Base-by-base conservation (phyloP, 2,329 filamentous ascomycete genomes). In the Hyphodiscus sp. region DNA sequence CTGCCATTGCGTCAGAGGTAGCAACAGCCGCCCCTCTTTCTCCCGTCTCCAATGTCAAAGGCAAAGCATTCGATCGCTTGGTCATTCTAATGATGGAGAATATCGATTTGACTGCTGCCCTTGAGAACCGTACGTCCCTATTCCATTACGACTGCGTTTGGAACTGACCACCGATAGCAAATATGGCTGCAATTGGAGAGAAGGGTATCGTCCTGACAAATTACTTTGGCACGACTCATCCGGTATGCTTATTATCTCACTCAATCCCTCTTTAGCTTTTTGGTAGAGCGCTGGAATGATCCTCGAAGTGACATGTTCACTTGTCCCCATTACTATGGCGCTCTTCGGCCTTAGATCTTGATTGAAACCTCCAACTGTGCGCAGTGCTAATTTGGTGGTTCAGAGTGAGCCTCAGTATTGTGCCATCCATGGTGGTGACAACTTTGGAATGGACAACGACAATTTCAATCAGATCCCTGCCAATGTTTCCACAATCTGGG, bases 41-140 rank as follows among this genome's bases (percentile, higher is more conserved):
- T 26, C 72, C 75, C 13, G 73, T 71, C 44, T 74, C 70, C 55
- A 67, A 73, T 58, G 74, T 81, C 3, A 69, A 73, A 57, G 81
- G 81, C 29, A 71, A 75, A 53, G 76, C 72, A 0, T 83, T 83
- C 61, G 73, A 82, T 60, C 77, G 80, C n/a, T 80, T 83, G 56
- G 75, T 79, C 41, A 74, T 79, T 57, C 78, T 84, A 61, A 83
- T 78, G 76, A 68, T 83, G 23, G 81, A 83, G 67, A 83, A 83
- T 63, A 82, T 76, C 48, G 63, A 38, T 38, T 38, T 38, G 33
- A 38, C 11, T 15, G 16, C 16, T 38, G 33, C 33, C 29, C 49
- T 41, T 43, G n/a, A 38, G 33, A 38, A 38, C 33, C 33, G 15
- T 16, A 20, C 20, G 8, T 13, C 19, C 1, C 23, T 23, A 9